Base-by-base conservation (phyloP, 2,329 filamentous ascomycete species). In the Microsporum canis region DNA sequence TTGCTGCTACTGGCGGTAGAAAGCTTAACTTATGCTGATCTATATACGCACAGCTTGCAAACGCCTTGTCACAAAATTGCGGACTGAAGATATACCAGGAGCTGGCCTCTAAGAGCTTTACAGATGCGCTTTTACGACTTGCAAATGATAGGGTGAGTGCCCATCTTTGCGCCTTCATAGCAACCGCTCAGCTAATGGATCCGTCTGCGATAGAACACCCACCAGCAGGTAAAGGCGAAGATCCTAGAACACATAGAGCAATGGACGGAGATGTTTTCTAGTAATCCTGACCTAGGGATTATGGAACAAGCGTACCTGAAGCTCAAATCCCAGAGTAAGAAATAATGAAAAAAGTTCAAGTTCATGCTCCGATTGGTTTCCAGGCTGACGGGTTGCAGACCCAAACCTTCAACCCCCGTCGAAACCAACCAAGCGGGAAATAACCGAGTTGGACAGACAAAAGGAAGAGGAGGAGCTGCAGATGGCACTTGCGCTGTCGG, bases 401-500 rank as follows among this genome's bases (percentile, higher is more conserved):
- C 94, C 94, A 2, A 92, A 89, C 66, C 77, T 99, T 60, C 89
- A 95, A 65, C 83, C 91, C 14, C 94, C 94, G 0, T 96, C 91
- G 61, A 95, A 95, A 66, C 94, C 94, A 2, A 88, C 88, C 68
- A 99, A 99, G 80, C 89, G 87, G 63, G 86, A 90, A 67, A 90
- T 99, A 64, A 96, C 92, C 53, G 88, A 95, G 38, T 69, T 88
- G 55, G 94, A 99, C 74, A 84, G 94, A 65, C 88, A 90, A 75
- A 96, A 95, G 76, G 94, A 99, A 75, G 94, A 99, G 64, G 91
- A 97, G 58, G 94, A 99, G 76, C 78, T 99, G 60, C 94, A 97
- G 73, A 96, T 96, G 85, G 94, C 94, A 1, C 80, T 99, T 57
- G 91, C 88, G 69, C 80, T 99, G 70, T 96, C 91, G 49, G 83